Evolutionary conservation across 495 filamentous ascomycete species (phyloP).

Genomic region (Lophiostoma macrostomum): DNA sequence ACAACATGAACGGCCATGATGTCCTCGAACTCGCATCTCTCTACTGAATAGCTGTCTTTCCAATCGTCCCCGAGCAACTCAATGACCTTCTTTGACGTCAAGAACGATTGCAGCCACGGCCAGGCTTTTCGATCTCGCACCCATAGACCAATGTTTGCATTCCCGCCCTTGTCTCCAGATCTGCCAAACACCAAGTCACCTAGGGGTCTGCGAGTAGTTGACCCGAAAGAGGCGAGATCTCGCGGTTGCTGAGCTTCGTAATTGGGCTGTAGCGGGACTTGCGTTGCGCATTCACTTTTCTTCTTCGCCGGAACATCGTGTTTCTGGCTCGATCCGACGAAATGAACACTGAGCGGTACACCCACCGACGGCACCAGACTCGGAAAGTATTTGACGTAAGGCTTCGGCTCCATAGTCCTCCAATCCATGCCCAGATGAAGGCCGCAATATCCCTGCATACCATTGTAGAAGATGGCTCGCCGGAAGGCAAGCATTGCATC

Average conservation of each 20-base stretch:
- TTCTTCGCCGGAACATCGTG: constrained; percentile 12
- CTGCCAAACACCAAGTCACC: constrained; percentile 36
- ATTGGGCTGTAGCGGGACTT: constrained; percentile 2
- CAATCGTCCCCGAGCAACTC: constrained; percentile 37
- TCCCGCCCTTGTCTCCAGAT: constrained; percentile 39
- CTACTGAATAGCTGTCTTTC: constrained; percentile 25
- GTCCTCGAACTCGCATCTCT: constrained; percentile 30
- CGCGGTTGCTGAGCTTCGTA: constrained; percentile 8
- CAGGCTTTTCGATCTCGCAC: constrained; percentile 30
- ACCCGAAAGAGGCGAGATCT: constrained; percentile 3
- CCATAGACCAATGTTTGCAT: constrained; percentile 38
- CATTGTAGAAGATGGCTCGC: constrained; percentile 21
- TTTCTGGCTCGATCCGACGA: not conserved
- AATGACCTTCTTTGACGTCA: constrained; percentile 30
- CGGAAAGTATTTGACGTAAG: constrained; percentile 24
- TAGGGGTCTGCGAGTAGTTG: constrained; percentile 16
- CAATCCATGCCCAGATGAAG: constrained; percentile 24
- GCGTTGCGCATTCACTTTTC: constrained; percentile 4
- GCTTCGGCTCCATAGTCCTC: constrained; percentile 21
- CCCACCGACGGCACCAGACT: constrained; percentile 2
- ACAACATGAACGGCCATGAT: constrained; percentile 36
- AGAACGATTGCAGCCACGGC: constrained; percentile 36
- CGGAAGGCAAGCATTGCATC: constrained; percentile 4
- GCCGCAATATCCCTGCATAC: constrained; percentile 22
- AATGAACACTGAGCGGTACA: constrained; percentile 1